Percentiles rank a stretch among this genome's conserved stretches.
Conservation (phyloP, 2,329 filamentous ascomycete genomes). For the Penicillium sp. region DNA sequence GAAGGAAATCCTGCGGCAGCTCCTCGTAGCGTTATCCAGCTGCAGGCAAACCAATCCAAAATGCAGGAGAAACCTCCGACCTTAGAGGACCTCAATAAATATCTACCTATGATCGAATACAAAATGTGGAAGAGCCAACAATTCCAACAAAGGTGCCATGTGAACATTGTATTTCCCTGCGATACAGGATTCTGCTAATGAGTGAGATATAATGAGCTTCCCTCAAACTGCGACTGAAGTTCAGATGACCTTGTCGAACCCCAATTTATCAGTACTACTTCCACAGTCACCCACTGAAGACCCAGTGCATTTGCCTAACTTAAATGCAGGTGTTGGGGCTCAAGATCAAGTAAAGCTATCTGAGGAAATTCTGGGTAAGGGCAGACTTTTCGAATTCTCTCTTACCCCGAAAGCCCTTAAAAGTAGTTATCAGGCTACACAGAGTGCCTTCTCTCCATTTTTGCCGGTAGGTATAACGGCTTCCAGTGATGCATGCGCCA, state of each 20-base stretch:
- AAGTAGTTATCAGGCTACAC: not conserved
- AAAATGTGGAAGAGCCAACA: slow-evolving; percentile 3
- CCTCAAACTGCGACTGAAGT: not conserved
- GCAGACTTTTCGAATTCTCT: not conserved
- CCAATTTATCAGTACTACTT: not conserved
- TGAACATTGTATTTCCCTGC: not conserved
- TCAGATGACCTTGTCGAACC: not conserved
- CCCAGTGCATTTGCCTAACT: slow-evolving; percentile 1
- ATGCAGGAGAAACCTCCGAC: slow-evolving; percentile 1
- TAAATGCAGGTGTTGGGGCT: not conserved
- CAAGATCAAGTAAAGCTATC: not conserved
- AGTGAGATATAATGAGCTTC: not conserved
- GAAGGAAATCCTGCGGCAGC: not conserved
- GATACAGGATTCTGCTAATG: not conserved
- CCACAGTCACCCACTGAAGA: slow-evolving; percentile 1
- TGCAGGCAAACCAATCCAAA: not conserved
- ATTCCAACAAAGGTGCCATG: not conserved
- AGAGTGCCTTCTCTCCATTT: not conserved
- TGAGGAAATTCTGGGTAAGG: not conserved
- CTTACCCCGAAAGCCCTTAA: not conserved
- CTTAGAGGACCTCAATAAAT: slow-evolving; percentile 2
- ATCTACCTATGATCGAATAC: slow-evolving; percentile 2
- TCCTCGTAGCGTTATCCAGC: not conserved
- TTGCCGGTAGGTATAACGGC: not conserved
- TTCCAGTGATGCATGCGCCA: slow-evolving; percentile 1